Evolutionary conservation across 2,329 filamentous ascomycete genomes (phyloP).

Genomic region (Penicillium sp.): DNA sequence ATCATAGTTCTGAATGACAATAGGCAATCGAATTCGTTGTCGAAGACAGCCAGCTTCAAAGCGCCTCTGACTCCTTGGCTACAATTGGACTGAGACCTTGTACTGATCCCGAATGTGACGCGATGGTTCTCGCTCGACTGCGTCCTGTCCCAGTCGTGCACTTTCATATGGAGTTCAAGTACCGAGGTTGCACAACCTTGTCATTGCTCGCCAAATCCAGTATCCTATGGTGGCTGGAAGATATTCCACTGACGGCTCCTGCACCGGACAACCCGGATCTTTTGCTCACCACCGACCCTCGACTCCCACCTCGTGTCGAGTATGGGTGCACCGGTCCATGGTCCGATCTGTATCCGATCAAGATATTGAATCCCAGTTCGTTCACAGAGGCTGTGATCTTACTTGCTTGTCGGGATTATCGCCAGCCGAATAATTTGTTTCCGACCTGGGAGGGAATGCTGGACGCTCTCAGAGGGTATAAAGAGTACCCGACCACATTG

Average conservation of each 20-base stretch:
- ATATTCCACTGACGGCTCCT: neutral
- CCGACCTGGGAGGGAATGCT: too few species aligned
- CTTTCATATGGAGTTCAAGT: neutral
- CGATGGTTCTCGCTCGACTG: too few species aligned
- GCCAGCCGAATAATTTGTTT: neutral
- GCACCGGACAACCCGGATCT: neutral
- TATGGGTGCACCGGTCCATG: neutral
- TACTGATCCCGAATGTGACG: too few species aligned
- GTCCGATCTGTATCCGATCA: neutral
- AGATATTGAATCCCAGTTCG: neutral
- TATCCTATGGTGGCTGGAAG: slow-evolving; percentile 1
- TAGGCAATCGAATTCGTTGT: too few species aligned
- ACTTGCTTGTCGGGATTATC: slow-evolving; percentile 1
- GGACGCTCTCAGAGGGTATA: too few species aligned
- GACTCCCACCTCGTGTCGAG: neutral
- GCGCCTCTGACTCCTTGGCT: too few species aligned
- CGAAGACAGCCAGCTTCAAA: too few species aligned
- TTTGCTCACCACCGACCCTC: neutral
- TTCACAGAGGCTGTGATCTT: slow-evolving; percentile 1
- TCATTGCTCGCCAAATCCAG: neutral
- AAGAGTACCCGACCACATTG: too few species aligned
- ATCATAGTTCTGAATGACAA: neutral
- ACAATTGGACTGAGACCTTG: too few species aligned
- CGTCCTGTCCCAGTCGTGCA: neutral
- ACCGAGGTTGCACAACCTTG: neutral